Evolutionary conservation across 1,139 yeast genomes (phyloP).

Genomic region (Maudiozyma humilis): DNA sequence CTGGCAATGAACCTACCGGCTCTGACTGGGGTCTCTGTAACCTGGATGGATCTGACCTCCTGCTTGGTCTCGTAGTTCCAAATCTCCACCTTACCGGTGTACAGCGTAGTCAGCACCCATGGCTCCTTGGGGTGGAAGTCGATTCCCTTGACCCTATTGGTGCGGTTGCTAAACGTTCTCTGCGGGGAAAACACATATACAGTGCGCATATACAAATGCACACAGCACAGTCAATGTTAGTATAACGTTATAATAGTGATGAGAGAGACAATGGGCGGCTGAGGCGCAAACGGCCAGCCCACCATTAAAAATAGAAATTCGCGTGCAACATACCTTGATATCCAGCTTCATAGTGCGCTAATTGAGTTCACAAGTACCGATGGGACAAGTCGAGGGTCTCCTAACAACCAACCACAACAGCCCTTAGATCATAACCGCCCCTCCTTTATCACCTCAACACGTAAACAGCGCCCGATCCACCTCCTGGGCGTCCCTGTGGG

Average conservation of each 20-base stretch:
- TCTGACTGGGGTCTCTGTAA: conserved; percentile 89
- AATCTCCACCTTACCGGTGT: conserved; percentile 76
- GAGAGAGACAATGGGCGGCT: too few relatives aligned
- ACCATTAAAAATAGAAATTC: neutral
- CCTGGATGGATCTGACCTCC: conserved; percentile 67
- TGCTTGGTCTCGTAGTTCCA: conserved; percentile 82
- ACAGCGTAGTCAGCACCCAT: conserved; percentile 83
- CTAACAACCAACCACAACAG: too few relatives aligned
- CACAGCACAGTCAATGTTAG: neutral
- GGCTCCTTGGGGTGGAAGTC: conserved; percentile 98
- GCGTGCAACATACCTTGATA: conserved; percentile 21
- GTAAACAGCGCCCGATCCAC: neutral
- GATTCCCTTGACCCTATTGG: conserved; percentile 94
- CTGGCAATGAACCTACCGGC: conserved; percentile 93
- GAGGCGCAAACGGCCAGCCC: too few relatives aligned
- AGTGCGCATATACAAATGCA: neutral
- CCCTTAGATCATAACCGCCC: too few relatives aligned
- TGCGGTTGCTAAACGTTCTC: conserved; percentile 38
- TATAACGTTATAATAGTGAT: too few relatives aligned
- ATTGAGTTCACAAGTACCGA: neutral
- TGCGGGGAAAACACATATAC: neutral
- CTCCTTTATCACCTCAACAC: too few relatives aligned
- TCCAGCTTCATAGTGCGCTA: conserved; percentile 23
- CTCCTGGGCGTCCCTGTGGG: neutral
- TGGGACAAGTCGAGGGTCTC: too few relatives aligned